Evolutionary conservation across 78 protist genomes (phyloP).

Genomic region (Dictyostelium brefeldianum): DNA sequence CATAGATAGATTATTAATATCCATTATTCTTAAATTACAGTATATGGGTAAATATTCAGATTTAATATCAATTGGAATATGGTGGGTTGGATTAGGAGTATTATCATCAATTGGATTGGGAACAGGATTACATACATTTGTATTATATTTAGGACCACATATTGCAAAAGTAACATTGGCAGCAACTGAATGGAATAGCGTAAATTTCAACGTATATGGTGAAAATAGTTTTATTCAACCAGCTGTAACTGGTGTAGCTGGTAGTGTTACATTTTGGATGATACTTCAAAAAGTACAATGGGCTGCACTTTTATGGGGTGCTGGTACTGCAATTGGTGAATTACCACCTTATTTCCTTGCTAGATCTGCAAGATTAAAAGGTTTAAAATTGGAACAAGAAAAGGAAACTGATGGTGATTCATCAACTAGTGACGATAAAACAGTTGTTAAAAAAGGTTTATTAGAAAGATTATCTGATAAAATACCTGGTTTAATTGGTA

Average conservation of each 20-base stretch:
- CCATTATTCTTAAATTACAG: not conserved
- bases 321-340: constrained; percentile 94
- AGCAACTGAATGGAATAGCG: constrained; percentile 80
- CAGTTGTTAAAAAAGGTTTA: constrained; percentile 29
- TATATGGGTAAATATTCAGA: constrained; percentile 57
- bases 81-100: constrained; percentile 84
- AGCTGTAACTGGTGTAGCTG: not conserved
- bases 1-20: not conserved
- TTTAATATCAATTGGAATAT: constrained; percentile 39
- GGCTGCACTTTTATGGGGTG: constrained; percentile 90
- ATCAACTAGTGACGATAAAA: not conserved
- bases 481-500: constrained; percentile 63
- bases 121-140: constrained; percentile 88
- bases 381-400: constrained; percentile 55
- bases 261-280: constrained; percentile 32
- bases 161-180: constrained; percentile 88
- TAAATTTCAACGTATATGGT: constrained; percentile 64
- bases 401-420: not conserved
- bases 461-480: constrained; percentile 34
- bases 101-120: constrained; percentile 73
- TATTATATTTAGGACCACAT: constrained; percentile 86
- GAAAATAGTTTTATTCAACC: constrained; percentile 69
- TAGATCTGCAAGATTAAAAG: constrained; percentile 68
- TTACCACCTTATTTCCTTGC: constrained; percentile 93
- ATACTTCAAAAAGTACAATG: constrained; percentile 63